These are phyloP conservation scores for Cladophialophora carrionii DNA, from an alignment of 2,329 filamentous ascomycete genomes.

Conservation along the genomic window DNA sequence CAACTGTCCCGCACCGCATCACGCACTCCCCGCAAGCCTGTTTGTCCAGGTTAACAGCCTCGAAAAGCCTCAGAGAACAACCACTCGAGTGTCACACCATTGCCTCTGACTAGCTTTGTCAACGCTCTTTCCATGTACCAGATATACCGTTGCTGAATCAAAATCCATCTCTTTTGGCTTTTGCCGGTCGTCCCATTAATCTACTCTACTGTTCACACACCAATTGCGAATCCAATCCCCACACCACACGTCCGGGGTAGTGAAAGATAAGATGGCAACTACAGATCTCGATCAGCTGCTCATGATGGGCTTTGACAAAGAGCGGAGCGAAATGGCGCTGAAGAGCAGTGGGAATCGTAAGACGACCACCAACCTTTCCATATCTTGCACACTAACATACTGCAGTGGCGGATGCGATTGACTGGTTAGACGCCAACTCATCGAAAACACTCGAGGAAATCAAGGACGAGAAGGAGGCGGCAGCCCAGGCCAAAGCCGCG, in stretches of 20 bases:
- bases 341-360: slow-evolving; percentile 79
- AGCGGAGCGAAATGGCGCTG: slow-evolving; percentile 79
- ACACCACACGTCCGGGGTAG: neutral
- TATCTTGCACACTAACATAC: slow-evolving; percentile 5
- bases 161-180: neutral
- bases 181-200: too few species aligned
- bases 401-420: slow-evolving; percentile 80
- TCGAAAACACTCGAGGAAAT: slow-evolving; percentile 86
- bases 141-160: neutral
- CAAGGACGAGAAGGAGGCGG: slow-evolving; percentile 59
- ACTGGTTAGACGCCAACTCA: slow-evolving; percentile 92
- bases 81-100: neutral
- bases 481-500: slow-evolving; percentile 65
- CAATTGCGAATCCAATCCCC: neutral
- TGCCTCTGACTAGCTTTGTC: neutral
- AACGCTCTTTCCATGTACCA: neutral
- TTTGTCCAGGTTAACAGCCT: slow-evolving; percentile 6
- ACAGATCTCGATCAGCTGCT: slow-evolving; percentile 64
- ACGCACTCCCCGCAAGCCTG: slow-evolving; percentile 17
- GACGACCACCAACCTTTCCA: slow-evolving; percentile 42
- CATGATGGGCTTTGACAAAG: slow-evolving; percentile 78
- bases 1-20: neutral
- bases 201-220: neutral
- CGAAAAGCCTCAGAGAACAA: neutral
- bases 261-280: slow-evolving; percentile 31